A percentile compares a stretch with the other conserved stretches of the same genome.
Evolutionary conservation across 495 filamentous ascomycete genomes (phyloP).

Genomic region (Geopyxis carbonaria): DNA sequence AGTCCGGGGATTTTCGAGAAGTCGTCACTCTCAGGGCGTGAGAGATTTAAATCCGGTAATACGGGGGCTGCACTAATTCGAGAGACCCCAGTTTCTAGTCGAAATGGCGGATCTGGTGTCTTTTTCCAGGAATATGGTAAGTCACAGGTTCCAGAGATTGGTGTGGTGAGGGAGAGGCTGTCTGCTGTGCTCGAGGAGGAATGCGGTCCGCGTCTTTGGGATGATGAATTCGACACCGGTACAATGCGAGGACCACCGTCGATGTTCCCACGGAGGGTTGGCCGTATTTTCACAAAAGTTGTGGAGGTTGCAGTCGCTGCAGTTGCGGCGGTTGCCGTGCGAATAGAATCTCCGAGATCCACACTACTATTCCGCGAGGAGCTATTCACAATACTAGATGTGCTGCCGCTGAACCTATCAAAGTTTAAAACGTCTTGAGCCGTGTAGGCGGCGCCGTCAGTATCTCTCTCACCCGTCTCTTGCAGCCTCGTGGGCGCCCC

Average conservation of each 20-base stretch:
- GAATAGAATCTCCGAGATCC: slow-evolving; percentile 5
- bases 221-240: slow-evolving; percentile 10
- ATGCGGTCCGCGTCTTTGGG: slow-evolving; percentile 10
- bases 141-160: not conserved
- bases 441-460: not conserved
- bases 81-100: not conserved
- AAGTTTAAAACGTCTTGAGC: too few species aligned
- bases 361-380: slow-evolving; percentile 10
- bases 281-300: slow-evolving; percentile 13
- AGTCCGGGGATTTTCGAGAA: slow-evolving; percentile 4
- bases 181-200: not conserved
- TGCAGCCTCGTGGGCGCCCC: not conserved
- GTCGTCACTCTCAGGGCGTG: slow-evolving; percentile 3
- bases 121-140: slow-evolving; percentile 1
- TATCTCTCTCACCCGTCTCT: not conserved
- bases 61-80: slow-evolving; percentile 1
- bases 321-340: slow-evolving; percentile 7
- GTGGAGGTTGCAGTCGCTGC: slow-evolving; percentile 10
- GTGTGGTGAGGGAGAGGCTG: not conserved
- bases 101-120: not conserved
- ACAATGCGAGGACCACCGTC: slow-evolving; percentile 1
- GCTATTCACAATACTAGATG: slow-evolving; percentile 9
- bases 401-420: slow-evolving; percentile 1
- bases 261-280: slow-evolving; percentile 13
- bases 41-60: slow-evolving; percentile 5